phyloP scores from a whole-genome alignment of 2,329 filamentous ascomycete genomes.

The Xylaria polymorpha region DNA sequence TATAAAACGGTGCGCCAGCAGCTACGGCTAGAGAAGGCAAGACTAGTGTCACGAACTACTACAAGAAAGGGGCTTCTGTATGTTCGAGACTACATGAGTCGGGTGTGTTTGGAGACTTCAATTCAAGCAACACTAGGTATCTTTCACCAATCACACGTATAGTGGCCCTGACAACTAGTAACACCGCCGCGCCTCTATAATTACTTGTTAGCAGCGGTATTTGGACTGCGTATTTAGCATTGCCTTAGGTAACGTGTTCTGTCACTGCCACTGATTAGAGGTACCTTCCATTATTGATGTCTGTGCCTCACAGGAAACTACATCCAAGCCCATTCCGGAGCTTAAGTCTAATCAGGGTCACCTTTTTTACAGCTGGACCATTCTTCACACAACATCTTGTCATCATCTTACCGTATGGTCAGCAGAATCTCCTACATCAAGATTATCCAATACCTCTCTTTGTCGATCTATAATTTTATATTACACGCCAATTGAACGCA shows the following conservation, averaged over 20 bases:
- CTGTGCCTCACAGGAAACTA: not conserved
- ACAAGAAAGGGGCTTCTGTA: too few relatives aligned
- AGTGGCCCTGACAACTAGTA: too few relatives aligned
- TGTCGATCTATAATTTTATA: not conserved
- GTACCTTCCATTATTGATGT: not conserved
- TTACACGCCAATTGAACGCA: not conserved
- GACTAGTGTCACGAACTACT: too few relatives aligned
- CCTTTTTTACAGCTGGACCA: not conserved
- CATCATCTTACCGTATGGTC: not conserved
- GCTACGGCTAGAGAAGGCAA: too few relatives aligned
- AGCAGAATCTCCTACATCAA: not conserved
- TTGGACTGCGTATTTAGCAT: too few relatives aligned
- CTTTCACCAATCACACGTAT: too few relatives aligned
- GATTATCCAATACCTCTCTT: not conserved
- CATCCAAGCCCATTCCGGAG: not conserved
- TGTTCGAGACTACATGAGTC: too few relatives aligned
- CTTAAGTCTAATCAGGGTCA: not conserved
- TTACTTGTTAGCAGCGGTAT: too few relatives aligned
- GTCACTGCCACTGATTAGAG: not conserved
- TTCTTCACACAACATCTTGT: not conserved
- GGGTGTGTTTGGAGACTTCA: too few relatives aligned
- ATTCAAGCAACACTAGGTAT: too few relatives aligned
- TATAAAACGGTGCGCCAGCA: too few relatives aligned
- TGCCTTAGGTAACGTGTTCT: not conserved
- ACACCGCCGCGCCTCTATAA: too few relatives aligned